Evolutionary conservation across 2,329 filamentous ascomycete species (phyloP).

Genomic region (Aspergillus cejpii): DNA sequence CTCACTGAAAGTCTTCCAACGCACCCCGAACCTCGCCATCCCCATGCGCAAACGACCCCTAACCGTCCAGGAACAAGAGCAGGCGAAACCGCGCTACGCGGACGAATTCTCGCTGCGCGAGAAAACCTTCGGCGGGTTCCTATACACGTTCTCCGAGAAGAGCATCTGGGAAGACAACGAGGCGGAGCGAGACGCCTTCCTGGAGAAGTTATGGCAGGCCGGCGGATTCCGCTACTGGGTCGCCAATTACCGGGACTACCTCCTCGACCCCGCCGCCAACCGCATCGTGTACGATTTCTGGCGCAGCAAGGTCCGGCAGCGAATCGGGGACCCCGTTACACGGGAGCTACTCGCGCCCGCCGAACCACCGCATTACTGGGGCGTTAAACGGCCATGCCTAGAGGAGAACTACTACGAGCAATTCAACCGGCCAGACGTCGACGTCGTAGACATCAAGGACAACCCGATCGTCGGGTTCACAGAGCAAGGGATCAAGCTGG

Average conservation of each 20-base stretch:
- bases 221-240: conserved; percentile 55
- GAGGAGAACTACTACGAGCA: conserved; percentile 49
- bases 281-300: conserved; percentile 52
- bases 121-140: conserved; percentile 53
- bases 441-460: conserved; percentile 42
- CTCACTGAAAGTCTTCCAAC: conserved; percentile 55
- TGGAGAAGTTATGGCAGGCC: conserved; percentile 45
- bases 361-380: conserved; percentile 50
- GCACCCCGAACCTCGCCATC: conserved; percentile 59
- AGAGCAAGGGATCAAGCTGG: conserved; percentile 35
- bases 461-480: conserved; percentile 41
- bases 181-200: conserved; percentile 47
- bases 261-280: conserved; percentile 46
- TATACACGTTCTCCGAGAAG: conserved; percentile 50
- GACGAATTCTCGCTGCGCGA: conserved; percentile 50
- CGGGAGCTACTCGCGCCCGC: conserved; percentile 49
- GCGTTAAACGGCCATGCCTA: conserved; percentile 46
- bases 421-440: conserved; percentile 43
- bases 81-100: conserved; percentile 41
- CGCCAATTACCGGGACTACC: conserved; percentile 48
- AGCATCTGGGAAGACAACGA: conserved; percentile 51
- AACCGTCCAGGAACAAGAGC: conserved; percentile 47
- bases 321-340: conserved; percentile 47
- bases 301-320: conserved; percentile 46
- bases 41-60: conserved; percentile 53